Conservation (phyloP, 495 filamentous ascomycete genomes). For the Pyrenopolyporus hunteri region DNA sequence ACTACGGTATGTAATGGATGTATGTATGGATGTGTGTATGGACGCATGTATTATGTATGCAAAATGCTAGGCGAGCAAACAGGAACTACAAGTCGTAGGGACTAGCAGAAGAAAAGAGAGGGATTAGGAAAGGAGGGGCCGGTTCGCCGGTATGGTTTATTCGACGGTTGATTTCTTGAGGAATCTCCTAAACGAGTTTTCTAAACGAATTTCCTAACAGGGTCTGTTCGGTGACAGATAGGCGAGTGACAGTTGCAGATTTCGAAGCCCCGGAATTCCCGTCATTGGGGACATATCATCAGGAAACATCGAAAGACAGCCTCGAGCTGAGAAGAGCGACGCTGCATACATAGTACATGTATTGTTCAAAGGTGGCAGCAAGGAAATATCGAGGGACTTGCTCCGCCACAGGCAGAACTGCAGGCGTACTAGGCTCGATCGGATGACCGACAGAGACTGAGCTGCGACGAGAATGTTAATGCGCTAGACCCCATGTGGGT, state of each 20-base stretch:
- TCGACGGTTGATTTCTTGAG: slow-evolving; percentile 1
- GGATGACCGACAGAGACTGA: slow-evolving; percentile 33
- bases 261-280: slow-evolving; percentile 19
- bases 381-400: background rate
- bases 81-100: no score
- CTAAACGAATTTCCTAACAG: slow-evolving; percentile 11
- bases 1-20: slow-evolving; percentile 14
- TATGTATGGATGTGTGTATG: no score
- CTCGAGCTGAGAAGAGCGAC: slow-evolving; percentile 14
- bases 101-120: background rate
- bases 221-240: slow-evolving; percentile 31
- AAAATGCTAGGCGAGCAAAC: slow-evolving; percentile 32
- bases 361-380: slow-evolving; percentile 26
- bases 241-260: background rate
- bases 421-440: slow-evolving; percentile 35
- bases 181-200: background rate
- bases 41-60: no score
- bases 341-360: no score
- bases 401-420: slow-evolving; percentile 26
- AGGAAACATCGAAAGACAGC: background rate
- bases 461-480: slow-evolving; percentile 17
- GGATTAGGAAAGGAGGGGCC: background rate
- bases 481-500: slow-evolving; percentile 26
- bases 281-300: slow-evolving; percentile 5
- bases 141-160: slow-evolving; percentile 20